Conservation (phyloP, 2,329 filamentous ascomycete species). For the Fusarium nurragi region DNA sequence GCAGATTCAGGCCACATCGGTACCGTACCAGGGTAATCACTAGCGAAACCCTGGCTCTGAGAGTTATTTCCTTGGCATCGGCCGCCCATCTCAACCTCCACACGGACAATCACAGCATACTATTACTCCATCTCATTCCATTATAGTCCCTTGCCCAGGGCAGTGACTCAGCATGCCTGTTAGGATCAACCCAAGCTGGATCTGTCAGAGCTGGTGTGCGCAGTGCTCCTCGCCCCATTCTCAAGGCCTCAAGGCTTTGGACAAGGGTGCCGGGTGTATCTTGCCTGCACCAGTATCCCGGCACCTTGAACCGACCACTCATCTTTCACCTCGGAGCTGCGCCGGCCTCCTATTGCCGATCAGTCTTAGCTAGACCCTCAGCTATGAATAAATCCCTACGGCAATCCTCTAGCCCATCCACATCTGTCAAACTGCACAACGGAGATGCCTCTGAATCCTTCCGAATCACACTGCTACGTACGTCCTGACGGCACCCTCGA, state of each 20-base stretch:
- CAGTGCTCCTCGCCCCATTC: constrained; percentile 22
- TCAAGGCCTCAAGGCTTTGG: constrained; percentile 9
- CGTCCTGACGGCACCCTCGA: constrained; percentile 21
- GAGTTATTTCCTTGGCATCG: constrained; percentile 35
- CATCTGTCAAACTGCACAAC: constrained; percentile 35
- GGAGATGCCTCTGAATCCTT: constrained; percentile 26
- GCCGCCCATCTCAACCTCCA: constrained; percentile 26
- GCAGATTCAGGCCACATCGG: constrained; percentile 31
- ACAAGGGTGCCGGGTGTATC: constrained; percentile 14
- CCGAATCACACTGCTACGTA: constrained; percentile 4
- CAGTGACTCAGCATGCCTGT: constrained; percentile 42
- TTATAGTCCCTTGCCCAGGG: constrained; percentile 32
- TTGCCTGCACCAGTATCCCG: constrained; percentile 36
- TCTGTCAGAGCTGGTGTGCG: constrained; percentile 34
- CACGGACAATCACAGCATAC: not conserved
- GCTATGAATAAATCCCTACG: constrained; percentile 37
- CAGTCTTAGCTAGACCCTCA: constrained; percentile 25
- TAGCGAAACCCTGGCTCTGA: constrained; percentile 31
- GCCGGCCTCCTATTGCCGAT: constrained; percentile 29
- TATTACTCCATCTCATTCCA: constrained; percentile 35
- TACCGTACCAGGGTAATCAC: constrained; percentile 28
- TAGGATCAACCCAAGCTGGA: constrained; percentile 25
- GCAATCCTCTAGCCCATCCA: constrained; percentile 32
- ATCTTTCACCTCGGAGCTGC: constrained; percentile 32
- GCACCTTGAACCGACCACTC: constrained; percentile 20